Base-by-base conservation (phyloP, 768 basidiomycete species). In the Rhodotorula paludigena region DNA sequence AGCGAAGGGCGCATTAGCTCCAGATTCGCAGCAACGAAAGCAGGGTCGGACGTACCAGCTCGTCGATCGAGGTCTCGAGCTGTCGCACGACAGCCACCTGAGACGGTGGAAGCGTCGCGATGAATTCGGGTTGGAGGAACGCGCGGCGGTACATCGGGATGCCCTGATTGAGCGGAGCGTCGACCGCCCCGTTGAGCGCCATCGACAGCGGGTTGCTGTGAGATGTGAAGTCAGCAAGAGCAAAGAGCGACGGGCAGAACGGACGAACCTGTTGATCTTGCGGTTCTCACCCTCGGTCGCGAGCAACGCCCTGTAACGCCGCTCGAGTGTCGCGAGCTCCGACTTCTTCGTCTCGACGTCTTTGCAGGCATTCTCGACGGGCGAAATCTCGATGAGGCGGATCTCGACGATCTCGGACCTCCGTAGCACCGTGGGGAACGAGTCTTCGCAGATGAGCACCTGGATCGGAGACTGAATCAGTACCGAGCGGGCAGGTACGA, bases 351-450 rank as follows among this genome's bases (percentile, higher is more conserved):
- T 81, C 72, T 88, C 85, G 32, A 98, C 86, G 66, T 93, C 92
- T 35, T 83, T 81, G 14, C 94, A 80, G 2, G 93, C 92, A 59
- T 83, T 87, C 73, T 91, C 87, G 28, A 96, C 48, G 80, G 94
- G 92, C 3, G 90, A 90, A 53, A 94, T 85, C 77, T 93, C 89
- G 57, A 85, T 81, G 28, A 87, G 80, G 51, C 86, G 84, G 51
- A 85, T 78, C 44, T 83, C 85, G 38, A 90, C 81, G 49, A 97
- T 85, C 75, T 96, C 92, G 1, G 90, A 92, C 32, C 94, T 85
- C 39, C 89, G 85, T 44, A 97, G 83, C 5, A 97, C 89, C 0
- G 92, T 92, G 0, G 94, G 94, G 80, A 93, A 92, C 7, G 85
- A 83, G 73, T 91, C 89, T 78, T 92, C 90, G 0, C 90, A 92